A percentile compares a stretch with the other conserved stretches of the same genome.
Evolutionary conservation across 768 basidiomycete species (phyloP).

Genomic region (Neoboletus magnificus): DNA sequence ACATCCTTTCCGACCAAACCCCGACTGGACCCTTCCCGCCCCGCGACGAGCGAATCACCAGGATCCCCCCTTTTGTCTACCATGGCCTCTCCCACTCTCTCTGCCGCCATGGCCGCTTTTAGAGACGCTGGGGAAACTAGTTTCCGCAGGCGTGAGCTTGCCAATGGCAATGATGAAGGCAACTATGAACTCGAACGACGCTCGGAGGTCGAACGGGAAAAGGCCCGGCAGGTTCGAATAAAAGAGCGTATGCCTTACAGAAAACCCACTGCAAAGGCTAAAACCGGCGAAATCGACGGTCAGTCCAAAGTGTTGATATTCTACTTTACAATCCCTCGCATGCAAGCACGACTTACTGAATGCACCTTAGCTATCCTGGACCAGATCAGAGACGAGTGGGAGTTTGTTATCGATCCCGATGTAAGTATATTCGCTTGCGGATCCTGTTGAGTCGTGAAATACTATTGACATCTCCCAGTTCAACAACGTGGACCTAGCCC

Average conservation of each 20-base stretch:
- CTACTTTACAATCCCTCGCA: neutral
- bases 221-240: conserved; percentile 63
- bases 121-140: conserved; percentile 49
- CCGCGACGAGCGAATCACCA: conserved; percentile 12
- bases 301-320: conserved; percentile 28
- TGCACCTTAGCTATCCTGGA: conserved; percentile 65
- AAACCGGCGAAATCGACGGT: conserved; percentile 85
- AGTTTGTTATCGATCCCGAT: conserved; percentile 78
- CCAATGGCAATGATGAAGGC: conserved; percentile 49
- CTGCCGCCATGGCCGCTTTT: conserved; percentile 66
- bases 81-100: conserved; percentile 45
- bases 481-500: conserved; percentile 89
- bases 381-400: conserved; percentile 88
- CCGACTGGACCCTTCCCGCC: conserved; percentile 16
- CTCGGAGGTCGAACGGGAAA: conserved; percentile 61
- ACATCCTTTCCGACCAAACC: conserved; percentile 17
- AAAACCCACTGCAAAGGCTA: conserved; percentile 49
- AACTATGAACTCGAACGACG: conserved; percentile 58
- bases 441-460: conserved; percentile 1
- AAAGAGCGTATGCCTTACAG: conserved; percentile 64
- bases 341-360: conserved; percentile 1
- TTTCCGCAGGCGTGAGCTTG: conserved; percentile 51
- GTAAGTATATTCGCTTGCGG: conserved; percentile 39
- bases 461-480: conserved; percentile 50
- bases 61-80: conserved; percentile 29